Evolutionary conservation across 345 rosid species (phyloP).

Genomic region (Hypericum androsaemum): DNA sequence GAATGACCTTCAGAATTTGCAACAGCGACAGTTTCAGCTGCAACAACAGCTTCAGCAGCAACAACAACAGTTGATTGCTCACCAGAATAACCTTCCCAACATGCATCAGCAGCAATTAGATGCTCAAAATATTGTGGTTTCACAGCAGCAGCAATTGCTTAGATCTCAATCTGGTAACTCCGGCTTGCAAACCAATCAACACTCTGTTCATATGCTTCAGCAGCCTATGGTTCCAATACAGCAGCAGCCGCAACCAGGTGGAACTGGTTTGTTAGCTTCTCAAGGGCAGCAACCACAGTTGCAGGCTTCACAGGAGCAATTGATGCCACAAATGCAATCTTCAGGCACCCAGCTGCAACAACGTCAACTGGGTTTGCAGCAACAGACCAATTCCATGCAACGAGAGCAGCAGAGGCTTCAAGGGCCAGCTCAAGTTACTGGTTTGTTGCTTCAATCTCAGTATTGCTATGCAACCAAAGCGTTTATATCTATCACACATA

Average conservation of each 20-base stretch:
- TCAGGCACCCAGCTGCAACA: conserved; percentile 58
- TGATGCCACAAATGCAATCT: conserved; percentile 74
- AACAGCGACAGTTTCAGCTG: conserved; percentile 12
- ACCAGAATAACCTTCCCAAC: conserved; percentile 32
- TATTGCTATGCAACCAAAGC: conserved; percentile 78
- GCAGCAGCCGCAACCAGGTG: conserved; percentile 52
- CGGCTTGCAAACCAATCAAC: conserved; percentile 71
- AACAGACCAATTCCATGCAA: conserved; percentile 55
- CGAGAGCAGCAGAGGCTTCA: conserved; percentile 78
- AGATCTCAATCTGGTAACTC: conserved; percentile 65
- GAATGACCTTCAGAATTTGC: conserved; percentile 52
- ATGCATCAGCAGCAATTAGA: conserved; percentile 65
- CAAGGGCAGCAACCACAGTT: conserved; percentile 77
- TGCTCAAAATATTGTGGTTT: conserved; percentile 57
- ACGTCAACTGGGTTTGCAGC: conserved; percentile 66
- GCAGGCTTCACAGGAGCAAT: conserved; percentile 55
- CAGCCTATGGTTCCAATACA: conserved; percentile 56
- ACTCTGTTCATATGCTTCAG: conserved; percentile 53
- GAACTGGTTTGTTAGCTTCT: conserved; percentile 44
- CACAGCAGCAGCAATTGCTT: conserved; percentile 38
- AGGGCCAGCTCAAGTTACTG: conserved; percentile 49
- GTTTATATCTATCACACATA: conserved; percentile 55
- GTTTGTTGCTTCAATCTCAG: conserved; percentile 68
- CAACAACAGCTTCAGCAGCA: conserved; percentile 16
- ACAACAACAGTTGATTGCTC: conserved; percentile 38